These are phyloP conservation scores for Xylariaceae sp. DNA, from an alignment of 2,329 filamentous ascomycete genomes.

Conservation along the genomic window DNA sequence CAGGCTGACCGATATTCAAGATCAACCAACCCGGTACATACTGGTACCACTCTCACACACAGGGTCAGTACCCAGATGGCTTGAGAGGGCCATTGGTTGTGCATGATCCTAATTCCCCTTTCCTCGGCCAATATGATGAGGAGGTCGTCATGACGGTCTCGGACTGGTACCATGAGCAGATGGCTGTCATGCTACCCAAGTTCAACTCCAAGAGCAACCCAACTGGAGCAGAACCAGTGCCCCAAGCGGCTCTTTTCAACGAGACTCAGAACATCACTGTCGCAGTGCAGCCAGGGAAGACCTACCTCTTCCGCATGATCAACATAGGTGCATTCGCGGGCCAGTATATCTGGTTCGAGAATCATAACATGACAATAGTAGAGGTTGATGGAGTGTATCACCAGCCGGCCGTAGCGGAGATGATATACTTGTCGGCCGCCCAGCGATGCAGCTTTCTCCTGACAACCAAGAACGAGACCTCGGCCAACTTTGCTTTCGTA, in stretches of 20 bases:
- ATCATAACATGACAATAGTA: slow-evolving; percentile 63
- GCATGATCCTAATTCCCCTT: slow-evolving; percentile 59
- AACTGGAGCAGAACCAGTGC: slow-evolving; percentile 60
- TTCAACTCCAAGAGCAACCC: slow-evolving; percentile 55
- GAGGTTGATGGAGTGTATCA: slow-evolving; percentile 71
- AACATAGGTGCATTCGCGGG: slow-evolving; percentile 70
- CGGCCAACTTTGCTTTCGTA: slow-evolving; percentile 63
- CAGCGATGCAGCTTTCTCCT: slow-evolving; percentile 62
- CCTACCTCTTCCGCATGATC: slow-evolving; percentile 67
- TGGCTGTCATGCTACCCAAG: slow-evolving; percentile 42
- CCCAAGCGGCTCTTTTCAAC: slow-evolving; percentile 66
- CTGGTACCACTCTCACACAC: slow-evolving; percentile 72
- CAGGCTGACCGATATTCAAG: slow-evolving; percentile 34
- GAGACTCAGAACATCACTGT: slow-evolving; percentile 61
- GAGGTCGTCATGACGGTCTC: slow-evolving; percentile 62
- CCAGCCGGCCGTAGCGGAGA: slow-evolving; percentile 54
- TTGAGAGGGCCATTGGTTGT: slow-evolving; percentile 61
- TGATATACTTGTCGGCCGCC: slow-evolving; percentile 63
- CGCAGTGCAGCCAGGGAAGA: slow-evolving; percentile 60
- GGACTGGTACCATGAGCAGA: slow-evolving; percentile 66
- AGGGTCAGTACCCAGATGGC: slow-evolving; percentile 67
- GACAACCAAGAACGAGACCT: slow-evolving; percentile 59
- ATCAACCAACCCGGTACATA: slow-evolving; percentile 66
- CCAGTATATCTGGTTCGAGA: slow-evolving; percentile 64
- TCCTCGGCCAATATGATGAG: slow-evolving; percentile 54